Evolutionary conservation across 1,139 yeast genomes (phyloP), one percentile per base, ranked within the genome.

Genomic region (Geotrichum klebahnii): DNA sequence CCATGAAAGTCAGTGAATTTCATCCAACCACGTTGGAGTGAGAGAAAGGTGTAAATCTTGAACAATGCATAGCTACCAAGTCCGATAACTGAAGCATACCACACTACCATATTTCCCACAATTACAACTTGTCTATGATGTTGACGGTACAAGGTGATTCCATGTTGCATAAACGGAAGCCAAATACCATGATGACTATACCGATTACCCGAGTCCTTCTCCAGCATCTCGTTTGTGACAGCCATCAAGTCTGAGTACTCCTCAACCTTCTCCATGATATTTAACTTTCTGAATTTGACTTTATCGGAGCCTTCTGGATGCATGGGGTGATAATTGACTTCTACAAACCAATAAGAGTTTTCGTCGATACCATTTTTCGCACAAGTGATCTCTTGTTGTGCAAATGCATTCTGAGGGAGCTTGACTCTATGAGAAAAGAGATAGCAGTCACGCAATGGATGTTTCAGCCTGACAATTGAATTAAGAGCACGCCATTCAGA

Each of bases 321-420:
- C 39, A 64, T 53, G 1, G 85, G 84, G 61, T 81, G 83, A n/a
- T 68, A 65, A 57, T 81, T 81, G 53, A 67, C 67, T 57, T 85
- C 95, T 44, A 86, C 71, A 57, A 72, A 77, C 82, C 94, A 86
- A 41, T 77, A 65, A 0, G 90, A 73, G 58, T 80, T 77, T 10
- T 77, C 75, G 32, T 72, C 66, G 2, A 77, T 77, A 10, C 95
- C 88, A 23, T 50, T 38, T 32, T 76, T 77, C 32, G 84, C 76
- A 66, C 96, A 88, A 20, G 84, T 67, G 2, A 86, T 87, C 67
- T 88, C 96, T 63, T 81, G 81, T 60, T 84, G 94, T 31, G 73
- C 71, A 55, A 72, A 73, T 0, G 81, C 94, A 88, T 89, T 83
- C 1, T 72, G 73, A 3, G 94, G 94, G 37, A 87, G 69, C 57